Evolutionary conservation across 164 flowering plant species (phyloP).

Genomic region (Annona squamosa): DNA sequence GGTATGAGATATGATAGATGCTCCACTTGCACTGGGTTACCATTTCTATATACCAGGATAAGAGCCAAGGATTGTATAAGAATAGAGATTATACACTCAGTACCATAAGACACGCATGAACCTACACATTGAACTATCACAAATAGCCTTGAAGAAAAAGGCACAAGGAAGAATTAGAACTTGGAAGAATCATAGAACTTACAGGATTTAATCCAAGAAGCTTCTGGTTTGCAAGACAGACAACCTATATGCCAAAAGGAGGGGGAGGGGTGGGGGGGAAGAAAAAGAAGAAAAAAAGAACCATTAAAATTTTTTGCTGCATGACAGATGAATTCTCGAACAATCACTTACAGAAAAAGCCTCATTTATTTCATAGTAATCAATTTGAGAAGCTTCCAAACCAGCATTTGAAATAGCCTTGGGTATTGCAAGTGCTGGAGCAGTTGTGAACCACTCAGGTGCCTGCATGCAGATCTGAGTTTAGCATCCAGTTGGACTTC

Average conservation of each 20-base stretch:
- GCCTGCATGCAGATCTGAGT: conserved; percentile 45
- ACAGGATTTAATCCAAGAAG: conserved; percentile 69
- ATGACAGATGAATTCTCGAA: neutral
- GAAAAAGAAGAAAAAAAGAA: neutral
- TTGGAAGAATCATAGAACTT: conserved; percentile 58
- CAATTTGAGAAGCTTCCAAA: conserved; percentile 73
- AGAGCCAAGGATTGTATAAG: too few relatives aligned
- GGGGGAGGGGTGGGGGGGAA: too few relatives aligned
- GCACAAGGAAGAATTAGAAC: neutral
- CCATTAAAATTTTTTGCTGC: neutral
- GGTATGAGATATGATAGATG: too few relatives aligned
- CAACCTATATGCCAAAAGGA: conserved; percentile 48
- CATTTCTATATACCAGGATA: too few relatives aligned
- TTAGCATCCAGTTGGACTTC: conserved; percentile 1
- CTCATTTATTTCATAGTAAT: conserved; percentile 93
- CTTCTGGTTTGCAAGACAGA: conserved; percentile 88
- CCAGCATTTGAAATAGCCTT: conserved; percentile 90
- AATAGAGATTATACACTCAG: too few relatives aligned
- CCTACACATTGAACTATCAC: too few relatives aligned
- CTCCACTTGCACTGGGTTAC: too few relatives aligned
- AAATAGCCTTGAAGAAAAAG: too few relatives aligned
- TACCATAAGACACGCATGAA: too few relatives aligned
- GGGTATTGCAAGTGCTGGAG: conserved; percentile 96
- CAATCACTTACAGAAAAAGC: conserved; percentile 78
- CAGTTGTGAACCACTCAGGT: conserved; percentile 83